Conservation (phyloP, 2,329 filamentous ascomycete species). For the Pseudocercospora cruenta region DNA sequence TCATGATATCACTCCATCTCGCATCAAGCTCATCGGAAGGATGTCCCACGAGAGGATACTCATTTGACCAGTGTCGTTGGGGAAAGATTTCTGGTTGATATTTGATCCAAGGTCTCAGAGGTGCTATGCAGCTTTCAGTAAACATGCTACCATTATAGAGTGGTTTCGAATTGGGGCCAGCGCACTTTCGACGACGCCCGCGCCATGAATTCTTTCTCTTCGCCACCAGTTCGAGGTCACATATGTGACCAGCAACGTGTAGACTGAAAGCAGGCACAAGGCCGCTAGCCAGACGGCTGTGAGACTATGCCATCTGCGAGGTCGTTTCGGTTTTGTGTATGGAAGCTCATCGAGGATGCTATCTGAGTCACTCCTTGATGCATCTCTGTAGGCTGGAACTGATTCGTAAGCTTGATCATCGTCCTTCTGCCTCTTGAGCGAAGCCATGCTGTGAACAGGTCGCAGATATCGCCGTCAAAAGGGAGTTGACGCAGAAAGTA, state of each 20-base stretch:
- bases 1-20: conserved; percentile 4
- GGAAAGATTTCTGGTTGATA: background rate
- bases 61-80: conserved; percentile 6
- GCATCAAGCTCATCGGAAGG: conserved; percentile 10
- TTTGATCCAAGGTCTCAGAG: conserved; percentile 1
- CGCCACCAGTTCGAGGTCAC: background rate
- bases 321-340: background rate
- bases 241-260: background rate
- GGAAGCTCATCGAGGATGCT: background rate
- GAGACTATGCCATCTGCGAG: background rate
- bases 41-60: conserved; percentile 1
- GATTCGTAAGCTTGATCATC: background rate
- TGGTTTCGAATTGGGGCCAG: background rate
- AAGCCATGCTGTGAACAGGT: background rate
- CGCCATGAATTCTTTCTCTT: background rate
- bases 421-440: background rate
- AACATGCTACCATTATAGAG: no score
- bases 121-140: background rate
- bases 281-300: background rate
- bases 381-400: background rate
- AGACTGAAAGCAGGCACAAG: background rate
- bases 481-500: background rate
- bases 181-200: background rate
- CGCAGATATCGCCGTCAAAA: background rate
- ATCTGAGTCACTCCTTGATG: background rate